These are phyloP conservation scores for Moesziomyces sp. DNA, from an alignment of 1,284 basidiomycete species.

Conservation along the genomic window DNA sequence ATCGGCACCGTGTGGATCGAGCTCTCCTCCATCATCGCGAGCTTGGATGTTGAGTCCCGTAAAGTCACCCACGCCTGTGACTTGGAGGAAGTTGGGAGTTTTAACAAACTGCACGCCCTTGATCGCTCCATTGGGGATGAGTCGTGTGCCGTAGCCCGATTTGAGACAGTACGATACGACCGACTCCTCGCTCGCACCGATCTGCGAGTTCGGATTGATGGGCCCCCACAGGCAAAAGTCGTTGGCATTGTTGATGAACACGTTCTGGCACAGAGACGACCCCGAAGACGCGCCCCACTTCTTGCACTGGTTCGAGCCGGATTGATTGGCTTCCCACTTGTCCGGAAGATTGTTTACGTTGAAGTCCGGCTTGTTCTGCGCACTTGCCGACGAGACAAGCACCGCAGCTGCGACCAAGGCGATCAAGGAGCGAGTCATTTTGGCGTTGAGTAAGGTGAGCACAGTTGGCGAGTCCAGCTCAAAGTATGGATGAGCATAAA, in stretches of 20 bases:
- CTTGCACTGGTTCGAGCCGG: constrained; percentile 59
- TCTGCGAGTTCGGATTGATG: constrained; percentile 31
- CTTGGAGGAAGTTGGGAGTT: constrained; percentile 77
- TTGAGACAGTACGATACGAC: constrained; percentile 79
- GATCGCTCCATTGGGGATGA: constrained; percentile 81
- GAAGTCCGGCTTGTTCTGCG: constrained; percentile 52
- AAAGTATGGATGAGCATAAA: no score
- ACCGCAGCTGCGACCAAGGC: constrained; percentile 9
- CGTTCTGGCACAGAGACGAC: constrained; percentile 60
- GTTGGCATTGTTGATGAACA: constrained; percentile 59
- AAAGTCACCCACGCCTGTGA: constrained; percentile 76
- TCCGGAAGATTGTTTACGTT: constrained; percentile 52
- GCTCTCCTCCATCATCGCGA: constrained; percentile 49
- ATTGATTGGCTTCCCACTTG: constrained; percentile 60
- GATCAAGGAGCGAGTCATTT: constrained; percentile 23
- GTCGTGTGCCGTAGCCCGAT: constrained; percentile 71
- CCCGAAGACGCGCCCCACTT: constrained; percentile 50
- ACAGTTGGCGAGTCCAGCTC: neutral
- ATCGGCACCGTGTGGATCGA: constrained; percentile 55
- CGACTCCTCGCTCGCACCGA: constrained; percentile 70
- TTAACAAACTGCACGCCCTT: constrained; percentile 77
- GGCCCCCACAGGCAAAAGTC: constrained; percentile 65
- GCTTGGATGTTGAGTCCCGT: constrained; percentile 70
- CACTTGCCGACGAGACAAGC: constrained; percentile 7
- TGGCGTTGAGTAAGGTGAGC: neutral